These are phyloP conservation scores for Neotropicomus parvogracilis DNA, from an alignment of 1,284 basidiomycete genomes.

Conservation along the genomic window DNA sequence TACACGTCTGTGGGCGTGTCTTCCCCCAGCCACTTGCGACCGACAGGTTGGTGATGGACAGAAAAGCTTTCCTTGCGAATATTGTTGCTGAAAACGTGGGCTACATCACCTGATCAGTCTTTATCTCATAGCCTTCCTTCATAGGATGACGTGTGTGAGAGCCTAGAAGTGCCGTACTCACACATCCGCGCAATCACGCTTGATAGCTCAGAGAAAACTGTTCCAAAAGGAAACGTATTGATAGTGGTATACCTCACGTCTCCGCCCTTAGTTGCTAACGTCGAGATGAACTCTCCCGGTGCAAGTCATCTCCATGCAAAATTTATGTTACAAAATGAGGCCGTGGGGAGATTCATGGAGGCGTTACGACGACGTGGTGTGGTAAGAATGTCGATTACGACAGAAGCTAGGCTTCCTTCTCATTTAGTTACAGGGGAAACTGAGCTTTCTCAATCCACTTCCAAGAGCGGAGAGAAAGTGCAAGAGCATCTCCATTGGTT, in stretches of 20 bases:
- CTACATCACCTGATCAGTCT: not conserved
- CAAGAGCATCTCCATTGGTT: conserved; percentile 30
- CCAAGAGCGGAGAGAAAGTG: conserved; percentile 13
- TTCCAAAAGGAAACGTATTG: conserved; percentile 23
- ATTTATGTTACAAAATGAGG: conserved; percentile 36
- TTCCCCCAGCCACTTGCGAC: conserved; percentile 35
- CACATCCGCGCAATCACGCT: conserved; percentile 42
- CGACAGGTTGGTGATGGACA: conserved; percentile 52
- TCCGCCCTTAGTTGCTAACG: conserved; percentile 40
- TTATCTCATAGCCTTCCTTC: conserved; percentile 18
- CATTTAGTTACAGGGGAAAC: conserved; percentile 24
- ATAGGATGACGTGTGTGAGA: conserved; percentile 43
- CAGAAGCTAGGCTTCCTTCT: not conserved
- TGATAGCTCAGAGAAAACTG: conserved; percentile 26
- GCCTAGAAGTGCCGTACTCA: conserved; percentile 42
- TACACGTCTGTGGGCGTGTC: conserved; percentile 38
- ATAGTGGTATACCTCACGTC: conserved; percentile 36
- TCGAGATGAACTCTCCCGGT: conserved; percentile 23
- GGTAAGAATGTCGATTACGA: conserved; percentile 31
- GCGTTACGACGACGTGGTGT: conserved; percentile 41
- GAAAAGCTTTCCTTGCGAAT: conserved; percentile 48
- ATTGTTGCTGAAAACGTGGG: conserved; percentile 32
- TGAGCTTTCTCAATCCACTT: conserved; percentile 25
- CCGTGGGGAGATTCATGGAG: conserved; percentile 38
- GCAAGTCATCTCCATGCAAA: conserved; percentile 31